These are phyloP conservation scores for Ustilago sp. DNA, from an alignment of 1,284 basidiomycete species.

Conservation along the genomic window DNA sequence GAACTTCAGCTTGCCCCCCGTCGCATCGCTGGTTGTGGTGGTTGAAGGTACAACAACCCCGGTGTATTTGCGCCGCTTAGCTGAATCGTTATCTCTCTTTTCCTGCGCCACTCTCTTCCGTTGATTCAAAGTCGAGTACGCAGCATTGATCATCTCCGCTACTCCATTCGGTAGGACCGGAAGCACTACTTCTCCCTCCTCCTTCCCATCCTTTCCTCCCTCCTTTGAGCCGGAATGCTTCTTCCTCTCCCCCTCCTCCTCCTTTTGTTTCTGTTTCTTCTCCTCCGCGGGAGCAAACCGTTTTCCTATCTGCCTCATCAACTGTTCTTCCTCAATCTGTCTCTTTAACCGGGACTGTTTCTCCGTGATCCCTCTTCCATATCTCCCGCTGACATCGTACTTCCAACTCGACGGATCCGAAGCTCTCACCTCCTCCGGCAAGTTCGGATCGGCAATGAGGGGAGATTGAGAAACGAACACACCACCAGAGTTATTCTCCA, in stretches of 20 bases:
- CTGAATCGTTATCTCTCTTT: slow-evolving; percentile 1
- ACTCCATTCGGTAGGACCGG: slow-evolving; percentile 33
- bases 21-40: not conserved
- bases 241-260: not conserved
- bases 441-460: not conserved
- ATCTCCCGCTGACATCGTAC: slow-evolving; percentile 39
- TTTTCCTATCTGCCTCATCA: slow-evolving; percentile 28
- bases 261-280: not conserved
- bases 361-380: slow-evolving; percentile 31
- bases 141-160: slow-evolving; percentile 40
- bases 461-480: slow-evolving; percentile 29
- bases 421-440: slow-evolving; percentile 12
- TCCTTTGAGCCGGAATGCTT: not conserved
- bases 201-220: not conserved
- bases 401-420: slow-evolving; percentile 42
- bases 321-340: slow-evolving; percentile 39
- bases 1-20: slow-evolving; percentile 25
- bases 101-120: slow-evolving; percentile 30
- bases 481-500: slow-evolving; percentile 37
- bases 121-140: slow-evolving; percentile 39
- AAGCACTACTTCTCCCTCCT: slow-evolving; percentile 1
- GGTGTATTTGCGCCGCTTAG: slow-evolving; percentile 35
- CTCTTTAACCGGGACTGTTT: slow-evolving; percentile 38
- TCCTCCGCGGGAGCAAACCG: slow-evolving; percentile 19
- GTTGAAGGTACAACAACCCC: slow-evolving; percentile 11